phyloP scores from a whole-genome alignment of 2,329 filamentous ascomycete genomes.

The Cephalotrichum gorgonifer region DNA sequence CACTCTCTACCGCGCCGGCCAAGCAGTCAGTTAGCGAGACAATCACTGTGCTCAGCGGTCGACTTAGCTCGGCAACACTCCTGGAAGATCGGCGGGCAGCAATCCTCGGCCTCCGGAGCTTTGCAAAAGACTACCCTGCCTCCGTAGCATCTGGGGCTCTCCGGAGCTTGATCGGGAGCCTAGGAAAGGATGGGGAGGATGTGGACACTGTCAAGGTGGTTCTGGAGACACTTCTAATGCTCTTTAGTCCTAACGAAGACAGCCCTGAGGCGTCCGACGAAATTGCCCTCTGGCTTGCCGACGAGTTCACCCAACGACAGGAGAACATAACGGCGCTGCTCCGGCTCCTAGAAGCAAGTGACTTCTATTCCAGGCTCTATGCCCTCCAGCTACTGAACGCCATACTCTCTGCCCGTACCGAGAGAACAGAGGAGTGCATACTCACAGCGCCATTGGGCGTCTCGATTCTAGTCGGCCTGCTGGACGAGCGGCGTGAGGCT shows the following conservation, averaged over 20 bases:
- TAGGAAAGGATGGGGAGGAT: slow-evolving; percentile 84
- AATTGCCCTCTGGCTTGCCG: slow-evolving; percentile 89
- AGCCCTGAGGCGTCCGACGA: slow-evolving; percentile 93
- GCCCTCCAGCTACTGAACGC: slow-evolving; percentile 80
- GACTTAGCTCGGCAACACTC: slow-evolving; percentile 79
- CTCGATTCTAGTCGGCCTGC: slow-evolving; percentile 68
- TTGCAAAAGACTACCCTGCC: slow-evolving; percentile 92
- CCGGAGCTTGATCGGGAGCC: slow-evolving; percentile 72
- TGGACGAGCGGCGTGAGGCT: slow-evolving; percentile 80
- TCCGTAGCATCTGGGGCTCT: slow-evolving; percentile 92
- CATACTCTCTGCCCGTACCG: slow-evolving; percentile 74
- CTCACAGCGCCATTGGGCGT: slow-evolving; percentile 83
- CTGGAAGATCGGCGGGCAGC: slow-evolving; percentile 90
- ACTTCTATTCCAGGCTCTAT: slow-evolving; percentile 88
- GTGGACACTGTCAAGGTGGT: slow-evolving; percentile 94
- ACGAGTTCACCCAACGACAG: slow-evolving; percentile 95
- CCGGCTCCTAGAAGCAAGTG: slow-evolving; percentile 74
- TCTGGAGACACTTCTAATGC: slow-evolving; percentile 87
- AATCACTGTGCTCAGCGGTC: slow-evolving; percentile 79
- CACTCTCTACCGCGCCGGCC: slow-evolving; percentile 64
- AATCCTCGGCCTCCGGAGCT: slow-evolving; percentile 86
- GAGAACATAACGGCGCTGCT: slow-evolving; percentile 90
- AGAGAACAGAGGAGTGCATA: slow-evolving; percentile 90
- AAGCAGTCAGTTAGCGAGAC: slow-evolving; percentile 95
- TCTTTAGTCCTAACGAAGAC: slow-evolving; percentile 63